These are phyloP conservation scores for Pythium phragmiticola DNA, from an alignment of 352 stramenopile species.

Conservation along the genomic window DNA sequence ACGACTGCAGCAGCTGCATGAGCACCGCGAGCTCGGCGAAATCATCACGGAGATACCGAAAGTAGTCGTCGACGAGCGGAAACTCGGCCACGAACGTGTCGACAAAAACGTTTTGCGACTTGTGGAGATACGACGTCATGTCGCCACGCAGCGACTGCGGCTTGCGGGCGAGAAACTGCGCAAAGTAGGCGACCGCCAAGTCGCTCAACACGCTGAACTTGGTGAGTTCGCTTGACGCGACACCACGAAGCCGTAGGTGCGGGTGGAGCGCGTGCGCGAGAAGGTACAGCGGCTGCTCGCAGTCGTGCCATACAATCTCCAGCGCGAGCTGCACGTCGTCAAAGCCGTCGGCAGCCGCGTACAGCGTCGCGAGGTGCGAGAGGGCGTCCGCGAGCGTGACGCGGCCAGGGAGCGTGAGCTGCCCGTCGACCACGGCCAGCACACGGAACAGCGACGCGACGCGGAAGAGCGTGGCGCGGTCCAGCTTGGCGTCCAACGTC, in stretches of 20 bases:
- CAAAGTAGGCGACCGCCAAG: slow-evolving; percentile 55
- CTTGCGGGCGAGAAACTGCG: slow-evolving; percentile 41
- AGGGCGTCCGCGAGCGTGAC: slow-evolving; percentile 41
- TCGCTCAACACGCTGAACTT: slow-evolving; percentile 67
- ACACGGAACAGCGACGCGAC: slow-evolving; percentile 42
- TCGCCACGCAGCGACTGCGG: slow-evolving; percentile 52
- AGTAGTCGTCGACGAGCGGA: slow-evolving; percentile 59
- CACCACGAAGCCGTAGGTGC: slow-evolving; percentile 39
- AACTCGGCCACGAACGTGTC: slow-evolving; percentile 58
- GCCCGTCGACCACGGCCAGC: slow-evolving; percentile 34
- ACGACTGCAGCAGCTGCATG: slow-evolving; percentile 59
- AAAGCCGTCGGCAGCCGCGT: slow-evolving; percentile 46
- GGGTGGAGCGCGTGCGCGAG: slow-evolving; percentile 62
- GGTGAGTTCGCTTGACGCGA: slow-evolving; percentile 43
- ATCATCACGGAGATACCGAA: slow-evolving; percentile 61
- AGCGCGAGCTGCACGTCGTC: slow-evolving; percentile 43
- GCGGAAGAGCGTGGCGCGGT: slow-evolving; percentile 38
- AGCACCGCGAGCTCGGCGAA: slow-evolving; percentile 59
- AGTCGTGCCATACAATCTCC: slow-evolving; percentile 49
- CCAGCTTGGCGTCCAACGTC: slow-evolving; percentile 37
- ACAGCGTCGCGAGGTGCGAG: slow-evolving; percentile 46
- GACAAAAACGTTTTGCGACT: slow-evolving; percentile 48
- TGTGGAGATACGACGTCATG: slow-evolving; percentile 68
- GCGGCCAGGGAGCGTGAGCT: slow-evolving; percentile 21
- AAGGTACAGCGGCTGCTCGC: slow-evolving; percentile 69